Evolutionary conservation across 768 basidiomycete genomes (phyloP), one percentile per base, ranked within the genome.

Genomic region (Lactarius evosmus): DNA sequence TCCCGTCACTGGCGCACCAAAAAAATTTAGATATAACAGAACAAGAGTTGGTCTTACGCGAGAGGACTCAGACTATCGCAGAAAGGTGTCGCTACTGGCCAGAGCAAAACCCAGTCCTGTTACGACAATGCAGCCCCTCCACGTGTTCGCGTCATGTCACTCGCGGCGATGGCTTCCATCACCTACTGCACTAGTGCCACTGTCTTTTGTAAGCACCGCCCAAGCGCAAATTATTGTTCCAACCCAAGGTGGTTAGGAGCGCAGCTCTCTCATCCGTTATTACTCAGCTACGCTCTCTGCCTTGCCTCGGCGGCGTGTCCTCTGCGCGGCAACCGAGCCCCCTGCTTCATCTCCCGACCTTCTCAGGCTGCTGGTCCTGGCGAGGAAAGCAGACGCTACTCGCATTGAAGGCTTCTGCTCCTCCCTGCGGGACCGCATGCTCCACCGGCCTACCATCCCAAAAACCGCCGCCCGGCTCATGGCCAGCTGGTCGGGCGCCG

Each of bases 241-340:
- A 14, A 4, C 9, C 0, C 8, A 44, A 41, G 19, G 41, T 19
- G 19, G 40, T 41, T n/a, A 19, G n/a, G n/a, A 22, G 41, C 22
- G 50, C 50, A 16, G 19, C 50, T 17, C 7, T 30, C 11, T 9
- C 50, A 16, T 8, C 30, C 50, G 50, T 30, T 17, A 19, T 30
- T 12, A 46, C 22, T 46, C 44, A 14, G 50, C 17, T 19, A 29
- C 50, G 50, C 4, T 16, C 33, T 34, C 40, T 57, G 30, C 57
- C 57, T 46, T 49, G 30, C 44, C 57, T 19, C 7, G 11, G 30
- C 57, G 16, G 41, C 44, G 25, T 58, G 41, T 58, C 27, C 44
- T 22, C 44, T 41, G 40, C 8, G 29, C 57, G 17, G 46, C 25
- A 14, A 2, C 12, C 44, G 17, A 12, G 1, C n/a, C n/a, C 9